Evolutionary conservation across 2,329 filamentous ascomycete genomes (phyloP).

Genomic region (Claviceps sp.): DNA sequence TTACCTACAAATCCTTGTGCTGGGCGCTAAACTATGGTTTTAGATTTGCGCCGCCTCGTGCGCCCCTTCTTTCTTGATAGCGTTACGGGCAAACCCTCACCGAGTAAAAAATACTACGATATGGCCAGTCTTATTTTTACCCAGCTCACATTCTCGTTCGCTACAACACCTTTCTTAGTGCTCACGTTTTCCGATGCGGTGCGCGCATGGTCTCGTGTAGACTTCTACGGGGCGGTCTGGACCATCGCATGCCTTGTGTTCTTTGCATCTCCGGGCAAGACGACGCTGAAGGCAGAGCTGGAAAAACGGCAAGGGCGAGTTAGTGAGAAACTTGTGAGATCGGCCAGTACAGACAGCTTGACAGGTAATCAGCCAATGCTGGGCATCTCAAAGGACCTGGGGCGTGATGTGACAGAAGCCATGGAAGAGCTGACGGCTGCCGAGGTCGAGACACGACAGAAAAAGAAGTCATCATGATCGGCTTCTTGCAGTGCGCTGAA

Average conservation of each 20-base stretch:
- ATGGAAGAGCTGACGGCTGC: slow-evolving; percentile 58
- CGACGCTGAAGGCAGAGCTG: slow-evolving; percentile 39
- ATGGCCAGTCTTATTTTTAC: slow-evolving; percentile 60
- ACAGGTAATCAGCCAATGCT: slow-evolving; percentile 49
- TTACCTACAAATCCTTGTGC: not conserved
- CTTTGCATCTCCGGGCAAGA: slow-evolving; percentile 69
- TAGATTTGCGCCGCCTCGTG: slow-evolving; percentile 78
- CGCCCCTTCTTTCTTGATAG: slow-evolving; percentile 87
- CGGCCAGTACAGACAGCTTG: slow-evolving; percentile 44
- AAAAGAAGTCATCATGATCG: slow-evolving; percentile 13
- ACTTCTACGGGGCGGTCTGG: slow-evolving; percentile 72
- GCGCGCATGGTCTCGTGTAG: slow-evolving; percentile 68
- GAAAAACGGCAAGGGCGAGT: slow-evolving; percentile 41
- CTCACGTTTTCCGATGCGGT: slow-evolving; percentile 60
- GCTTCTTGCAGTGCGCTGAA: not conserved
- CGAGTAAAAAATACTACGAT: slow-evolving; percentile 79
- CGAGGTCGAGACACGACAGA: slow-evolving; percentile 49
- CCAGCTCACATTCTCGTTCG: slow-evolving; percentile 73
- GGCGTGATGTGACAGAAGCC: slow-evolving; percentile 63
- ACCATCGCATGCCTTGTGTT: slow-evolving; percentile 53
- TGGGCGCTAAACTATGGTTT: not conserved
- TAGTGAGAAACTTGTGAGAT: slow-evolving; percentile 32
- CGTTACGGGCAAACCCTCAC: slow-evolving; percentile 52
- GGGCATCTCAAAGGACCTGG: slow-evolving; percentile 66
- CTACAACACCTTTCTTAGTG: slow-evolving; percentile 72